These are phyloP conservation scores for Penicillium palitans DNA, from an alignment of 2,329 filamentous ascomycete species.

Conservation along the genomic window DNA sequence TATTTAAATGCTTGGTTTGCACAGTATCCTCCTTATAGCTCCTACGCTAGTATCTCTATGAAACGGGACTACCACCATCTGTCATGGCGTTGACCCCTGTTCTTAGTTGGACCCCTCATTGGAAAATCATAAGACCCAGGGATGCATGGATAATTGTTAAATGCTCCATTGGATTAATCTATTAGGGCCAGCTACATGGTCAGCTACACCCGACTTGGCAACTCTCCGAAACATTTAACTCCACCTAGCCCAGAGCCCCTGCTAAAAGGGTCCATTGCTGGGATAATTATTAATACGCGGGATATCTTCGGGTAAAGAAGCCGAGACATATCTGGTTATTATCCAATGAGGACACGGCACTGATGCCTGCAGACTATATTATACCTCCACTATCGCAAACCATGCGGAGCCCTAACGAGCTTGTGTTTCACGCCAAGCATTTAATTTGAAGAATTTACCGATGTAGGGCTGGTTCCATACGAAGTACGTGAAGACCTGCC, in stretches of 20 bases:
- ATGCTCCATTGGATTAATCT: background rate
- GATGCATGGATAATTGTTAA: background rate
- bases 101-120: no score
- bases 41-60: constrained; percentile 3
- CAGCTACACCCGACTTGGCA: background rate
- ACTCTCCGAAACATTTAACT: constrained; percentile 1
- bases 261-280: background rate
- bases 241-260: background rate
- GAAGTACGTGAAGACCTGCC: background rate
- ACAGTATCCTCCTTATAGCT: background rate
- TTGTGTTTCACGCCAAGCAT: constrained; percentile 8
- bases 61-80: constrained; percentile 1
- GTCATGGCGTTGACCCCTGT: background rate
- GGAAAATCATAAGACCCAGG: background rate
- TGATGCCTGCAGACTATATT: no score
- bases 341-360: background rate
- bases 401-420: background rate
- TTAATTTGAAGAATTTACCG: background rate
- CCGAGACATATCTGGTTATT: background rate
- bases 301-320: constrained; percentile 3
- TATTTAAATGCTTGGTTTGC: constrained; percentile 6
- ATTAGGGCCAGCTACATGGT: background rate
- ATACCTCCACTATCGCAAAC: background rate
- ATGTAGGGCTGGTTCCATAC: background rate
- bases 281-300: background rate